Base-by-base conservation (phyloP, 2,329 filamentous ascomycete species). In the Fusarium sarcochroum region DNA sequence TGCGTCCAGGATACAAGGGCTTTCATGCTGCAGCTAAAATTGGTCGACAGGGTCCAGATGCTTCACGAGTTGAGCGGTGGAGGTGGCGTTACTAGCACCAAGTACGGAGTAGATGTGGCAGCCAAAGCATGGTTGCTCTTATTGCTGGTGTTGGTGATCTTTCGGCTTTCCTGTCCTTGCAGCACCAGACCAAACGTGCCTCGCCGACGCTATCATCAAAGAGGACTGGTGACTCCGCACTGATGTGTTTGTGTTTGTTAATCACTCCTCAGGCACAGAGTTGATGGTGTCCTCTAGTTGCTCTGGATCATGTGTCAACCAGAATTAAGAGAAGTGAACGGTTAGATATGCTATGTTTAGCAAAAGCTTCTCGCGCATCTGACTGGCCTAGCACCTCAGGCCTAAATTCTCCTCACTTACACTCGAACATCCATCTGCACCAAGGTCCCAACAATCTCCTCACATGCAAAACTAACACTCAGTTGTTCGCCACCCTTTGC, bases 391-490 rank as follows among this genome's bases (percentile, higher is more conserved):
- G 10, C 18, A 11, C 23, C n/a, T 37, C 23, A 14, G 11, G 27
- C 23, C 21, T 35, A 67, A 23, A 34, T 45, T 20, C 45, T 6
- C 21, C 41, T 14, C 34, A 37, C 66, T 63, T 34, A 52, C 38
- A 75, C 60, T 20, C 58, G 47, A 52, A 76, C 37, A 23, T 63
- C 62, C 48, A 67, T 65, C 18, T 75, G 70, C 38, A 85, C 76
- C 32, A 81, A 76, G 0, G 88, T 90, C 3, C 89, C 89, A 5
- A 90, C 93, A 72, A 98, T 91, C 42, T 93, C 90, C 79, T 98
- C 95, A 69, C 94, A 98, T 77, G 93, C 92, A 48, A 94, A 88
- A 63, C 89, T 93, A 23, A 84, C 84, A 34, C 96, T 86, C 5
- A 84, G 80, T 58, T 91, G 87, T 18, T 87, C 85, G 0, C 82